Percentiles rank a stretch among this genome's conserved stretches.
phyloP scores from a whole-genome alignment of 2,329 filamentous ascomycete species.

The Colletotrichum chrysophilum region DNA sequence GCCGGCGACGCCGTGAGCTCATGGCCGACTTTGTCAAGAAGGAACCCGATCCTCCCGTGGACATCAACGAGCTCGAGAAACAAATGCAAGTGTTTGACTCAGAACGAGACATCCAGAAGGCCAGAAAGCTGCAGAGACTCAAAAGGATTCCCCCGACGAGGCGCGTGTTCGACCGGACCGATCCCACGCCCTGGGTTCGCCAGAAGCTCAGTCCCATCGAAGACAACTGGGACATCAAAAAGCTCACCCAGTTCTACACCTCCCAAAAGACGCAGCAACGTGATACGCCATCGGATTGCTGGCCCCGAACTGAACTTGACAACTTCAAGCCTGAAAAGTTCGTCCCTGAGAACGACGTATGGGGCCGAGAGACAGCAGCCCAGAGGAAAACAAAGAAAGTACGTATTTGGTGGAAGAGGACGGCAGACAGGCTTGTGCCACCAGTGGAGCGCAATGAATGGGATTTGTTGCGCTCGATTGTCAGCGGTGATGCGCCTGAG shows the following conservation, averaged over 20 bases:
- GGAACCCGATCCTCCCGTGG: conserved; percentile 37
- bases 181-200: conserved; percentile 31
- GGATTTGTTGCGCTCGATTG: conserved; percentile 56
- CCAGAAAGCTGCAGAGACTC: not conserved
- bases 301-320: conserved; percentile 21
- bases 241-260: conserved; percentile 44
- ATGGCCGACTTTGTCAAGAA: conserved; percentile 40
- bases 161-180: not conserved
- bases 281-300: conserved; percentile 27
- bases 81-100: not conserved
- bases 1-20: conserved; percentile 55
- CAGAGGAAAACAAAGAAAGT: conserved; percentile 46
- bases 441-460: conserved; percentile 60
- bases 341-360: conserved; percentile 51
- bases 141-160: not conserved
- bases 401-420: conserved; percentile 52
- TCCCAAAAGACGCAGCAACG: conserved; percentile 45
- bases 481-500: conserved; percentile 42
- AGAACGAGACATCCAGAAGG: not conserved
- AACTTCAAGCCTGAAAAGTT: conserved; percentile 37
- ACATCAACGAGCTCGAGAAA: conserved; percentile 46
- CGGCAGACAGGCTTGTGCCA: conserved; percentile 54
- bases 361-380: conserved; percentile 49
- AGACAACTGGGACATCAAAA: conserved; percentile 53
- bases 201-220: conserved; percentile 36